Evolutionary conservation across 352 stramenopile species (phyloP).

Genomic region (Phytophthora macrochlamydospora): DNA sequence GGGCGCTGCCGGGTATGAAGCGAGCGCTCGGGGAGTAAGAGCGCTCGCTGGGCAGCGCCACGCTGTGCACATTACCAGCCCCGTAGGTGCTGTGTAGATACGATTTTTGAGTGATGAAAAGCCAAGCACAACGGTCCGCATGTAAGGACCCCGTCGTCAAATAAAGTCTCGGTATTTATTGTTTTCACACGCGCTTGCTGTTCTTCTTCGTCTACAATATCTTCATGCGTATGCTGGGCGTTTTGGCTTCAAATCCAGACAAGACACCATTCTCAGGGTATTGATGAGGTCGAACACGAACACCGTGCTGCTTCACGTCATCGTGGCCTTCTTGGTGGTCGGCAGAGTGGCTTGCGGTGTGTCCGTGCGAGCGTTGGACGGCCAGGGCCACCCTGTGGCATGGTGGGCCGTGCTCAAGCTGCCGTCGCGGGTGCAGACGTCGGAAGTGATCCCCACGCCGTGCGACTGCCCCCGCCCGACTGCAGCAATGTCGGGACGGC

Average conservation of each 20-base stretch:
- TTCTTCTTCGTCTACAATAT: background rate
- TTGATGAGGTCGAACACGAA: slow-evolving; percentile 1
- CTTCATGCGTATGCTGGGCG: too few species aligned
- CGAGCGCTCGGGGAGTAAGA: slow-evolving; percentile 29
- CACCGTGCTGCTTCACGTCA: slow-evolving; percentile 11
- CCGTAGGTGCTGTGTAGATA: slow-evolving; percentile 33
- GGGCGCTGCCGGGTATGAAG: slow-evolving; percentile 33
- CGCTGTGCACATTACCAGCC: slow-evolving; percentile 18
- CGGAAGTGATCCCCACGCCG: slow-evolving; percentile 41
- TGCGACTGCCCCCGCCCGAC: slow-evolving; percentile 69
- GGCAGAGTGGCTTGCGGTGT: background rate
- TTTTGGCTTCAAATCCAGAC: too few species aligned
- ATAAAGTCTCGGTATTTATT: slow-evolving; percentile 57
- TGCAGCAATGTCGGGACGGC: slow-evolving; percentile 59
- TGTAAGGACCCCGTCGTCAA: slow-evolving; percentile 35
- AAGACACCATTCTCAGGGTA: background rate
- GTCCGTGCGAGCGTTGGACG: slow-evolving; percentile 60
- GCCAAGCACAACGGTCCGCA: slow-evolving; percentile 26
- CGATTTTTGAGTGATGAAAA: slow-evolving; percentile 39
- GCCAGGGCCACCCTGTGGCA: slow-evolving; percentile 52
- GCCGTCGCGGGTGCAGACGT: slow-evolving; percentile 46
- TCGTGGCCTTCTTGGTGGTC: slow-evolving; percentile 13
- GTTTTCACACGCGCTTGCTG: slow-evolving; percentile 6
- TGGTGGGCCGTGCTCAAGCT: slow-evolving; percentile 86
- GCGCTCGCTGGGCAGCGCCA: slow-evolving; percentile 20